A percentile compares a stretch with the other conserved stretches of the same genome.
These are phyloP conservation scores for Henckelia pumila DNA, from an alignment of 257 asterid species.

Conservation along the genomic window DNA sequence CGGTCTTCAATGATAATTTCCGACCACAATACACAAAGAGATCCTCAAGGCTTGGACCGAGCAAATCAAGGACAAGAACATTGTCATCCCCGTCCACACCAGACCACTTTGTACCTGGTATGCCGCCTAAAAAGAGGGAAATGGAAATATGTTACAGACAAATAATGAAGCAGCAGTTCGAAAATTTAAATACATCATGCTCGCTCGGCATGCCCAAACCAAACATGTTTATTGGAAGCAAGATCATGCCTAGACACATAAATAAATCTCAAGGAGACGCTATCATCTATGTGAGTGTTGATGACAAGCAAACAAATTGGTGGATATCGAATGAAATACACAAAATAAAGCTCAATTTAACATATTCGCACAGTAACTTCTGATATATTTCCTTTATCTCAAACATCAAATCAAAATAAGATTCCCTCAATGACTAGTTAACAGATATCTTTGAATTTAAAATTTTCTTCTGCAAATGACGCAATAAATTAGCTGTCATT, in stretches of 20 bases:
- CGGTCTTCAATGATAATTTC: conserved; percentile 86
- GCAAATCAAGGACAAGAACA: conserved; percentile 77
- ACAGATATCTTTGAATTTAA: not conserved
- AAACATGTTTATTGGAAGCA: conserved; percentile 16
- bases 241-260: not conserved
- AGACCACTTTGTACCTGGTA: conserved; percentile 87
- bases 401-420: not conserved
- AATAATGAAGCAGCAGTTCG: conserved; percentile 14
- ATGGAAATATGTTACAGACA: conserved; percentile 5
- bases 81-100: conserved; percentile 93
- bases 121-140: conserved; percentile 59
- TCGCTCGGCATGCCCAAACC: conserved; percentile 3
- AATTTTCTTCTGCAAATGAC: not conserved
- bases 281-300: not conserved
- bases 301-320: conserved; percentile 6
- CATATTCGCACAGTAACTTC: conserved; percentile 6
- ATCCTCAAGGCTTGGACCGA: conserved; percentile 96
- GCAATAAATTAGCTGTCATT: conserved; percentile 8
- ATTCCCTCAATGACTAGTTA: not conserved
- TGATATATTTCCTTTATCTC: not conserved
- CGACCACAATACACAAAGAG: conserved; percentile 91
- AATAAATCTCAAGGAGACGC: conserved; percentile 4
- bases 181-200: conserved; percentile 8
- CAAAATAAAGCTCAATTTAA: not conserved
- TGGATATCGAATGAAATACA: not conserved